Conservation (phyloP, 2,329 filamentous ascomycete genomes). For the Passalora sequoiae region DNA sequence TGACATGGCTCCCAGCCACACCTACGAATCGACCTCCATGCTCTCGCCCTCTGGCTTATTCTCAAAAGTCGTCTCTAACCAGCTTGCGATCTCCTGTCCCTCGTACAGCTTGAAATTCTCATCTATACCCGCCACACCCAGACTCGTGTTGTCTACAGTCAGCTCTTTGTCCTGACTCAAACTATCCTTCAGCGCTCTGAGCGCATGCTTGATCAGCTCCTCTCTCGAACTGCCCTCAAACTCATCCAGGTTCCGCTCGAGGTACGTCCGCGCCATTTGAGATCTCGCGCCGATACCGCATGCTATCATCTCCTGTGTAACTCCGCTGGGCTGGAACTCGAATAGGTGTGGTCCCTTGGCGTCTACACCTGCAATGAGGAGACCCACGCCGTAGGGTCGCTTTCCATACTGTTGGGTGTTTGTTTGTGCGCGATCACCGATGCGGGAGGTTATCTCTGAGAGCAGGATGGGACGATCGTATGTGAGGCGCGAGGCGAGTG, state of each 20-base stretch:
- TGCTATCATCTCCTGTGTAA: conserved; percentile 95
- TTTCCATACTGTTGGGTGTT: conserved; percentile 98
- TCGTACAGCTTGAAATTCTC: conserved; percentile 90
- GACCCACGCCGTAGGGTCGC: conserved; percentile 89
- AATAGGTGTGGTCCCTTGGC: conserved; percentile 92
- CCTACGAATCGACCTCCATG: conserved; percentile 32
- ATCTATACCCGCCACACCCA: conserved; percentile 80
- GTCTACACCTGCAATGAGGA: conserved; percentile 89
- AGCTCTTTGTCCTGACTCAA: conserved; percentile 95
- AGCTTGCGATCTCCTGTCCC: conserved; percentile 76
- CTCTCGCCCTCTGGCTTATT: conserved; percentile 35
- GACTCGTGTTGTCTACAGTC: conserved; percentile 92
- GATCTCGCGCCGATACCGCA: conserved; percentile 93
- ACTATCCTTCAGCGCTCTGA: conserved; percentile 89
- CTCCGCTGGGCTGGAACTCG: conserved; percentile 93
- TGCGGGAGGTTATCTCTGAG: conserved; percentile 81
- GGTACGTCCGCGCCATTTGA: conserved; percentile 96
- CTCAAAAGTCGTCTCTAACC: conserved; percentile 67
- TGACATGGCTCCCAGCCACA: not conserved
- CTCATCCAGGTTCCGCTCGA: conserved; percentile 83
- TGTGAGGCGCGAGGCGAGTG: conserved; percentile 87
- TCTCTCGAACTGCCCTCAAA: conserved; percentile 74
- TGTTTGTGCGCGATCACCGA: conserved; percentile 92
- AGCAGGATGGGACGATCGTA: conserved; percentile 92
- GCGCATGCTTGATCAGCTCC: conserved; percentile 83